These are phyloP conservation scores for Datura wrightii DNA, from an alignment of 257 asterid genomes.

Conservation along the genomic window DNA sequence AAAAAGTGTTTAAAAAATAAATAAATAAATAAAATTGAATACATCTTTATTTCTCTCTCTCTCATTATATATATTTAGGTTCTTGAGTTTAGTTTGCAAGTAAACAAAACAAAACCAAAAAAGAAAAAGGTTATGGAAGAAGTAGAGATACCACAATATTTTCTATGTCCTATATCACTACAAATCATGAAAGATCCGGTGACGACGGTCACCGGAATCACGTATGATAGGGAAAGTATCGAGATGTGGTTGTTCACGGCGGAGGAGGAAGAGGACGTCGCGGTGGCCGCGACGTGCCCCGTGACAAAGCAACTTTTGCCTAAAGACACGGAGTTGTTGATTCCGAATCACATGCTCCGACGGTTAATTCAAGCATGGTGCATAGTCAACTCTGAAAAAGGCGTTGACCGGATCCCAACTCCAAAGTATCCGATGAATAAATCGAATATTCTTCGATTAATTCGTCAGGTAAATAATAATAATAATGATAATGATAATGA, in stretches of 20 bases:
- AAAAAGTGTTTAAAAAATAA: too few relatives aligned
- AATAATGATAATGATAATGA: background rate
- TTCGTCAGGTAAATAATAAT: constrained; percentile 25
- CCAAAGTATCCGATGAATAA: constrained; percentile 45
- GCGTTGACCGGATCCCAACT: constrained; percentile 47
- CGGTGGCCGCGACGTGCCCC: constrained; percentile 47
- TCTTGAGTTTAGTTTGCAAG: background rate
- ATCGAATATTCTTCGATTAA: constrained; percentile 37
- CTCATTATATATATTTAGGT: background rate
- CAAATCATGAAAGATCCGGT: constrained; percentile 79
- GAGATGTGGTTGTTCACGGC: constrained; percentile 55
- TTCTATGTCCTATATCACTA: constrained; percentile 70
- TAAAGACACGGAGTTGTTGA: constrained; percentile 45
- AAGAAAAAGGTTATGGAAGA: constrained; percentile 36
- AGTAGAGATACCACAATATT: constrained; percentile 58
- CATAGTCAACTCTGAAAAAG: constrained; percentile 38
- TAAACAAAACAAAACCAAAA: background rate
- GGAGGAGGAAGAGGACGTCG: constrained; percentile 40
- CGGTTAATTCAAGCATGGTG: constrained; percentile 67
- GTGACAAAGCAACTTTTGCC: constrained; percentile 61
- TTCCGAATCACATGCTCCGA: constrained; percentile 65
- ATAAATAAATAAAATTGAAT: background rate
- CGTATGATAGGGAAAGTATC: constrained; percentile 70
- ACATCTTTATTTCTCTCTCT: background rate
- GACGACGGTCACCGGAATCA: constrained; percentile 60